Percentiles rank a stretch among this genome's conserved stretches.
These are phyloP conservation scores for Saturnispora gosingensis DNA, from an alignment of 805 yeast species.

Conservation along the genomic window DNA sequence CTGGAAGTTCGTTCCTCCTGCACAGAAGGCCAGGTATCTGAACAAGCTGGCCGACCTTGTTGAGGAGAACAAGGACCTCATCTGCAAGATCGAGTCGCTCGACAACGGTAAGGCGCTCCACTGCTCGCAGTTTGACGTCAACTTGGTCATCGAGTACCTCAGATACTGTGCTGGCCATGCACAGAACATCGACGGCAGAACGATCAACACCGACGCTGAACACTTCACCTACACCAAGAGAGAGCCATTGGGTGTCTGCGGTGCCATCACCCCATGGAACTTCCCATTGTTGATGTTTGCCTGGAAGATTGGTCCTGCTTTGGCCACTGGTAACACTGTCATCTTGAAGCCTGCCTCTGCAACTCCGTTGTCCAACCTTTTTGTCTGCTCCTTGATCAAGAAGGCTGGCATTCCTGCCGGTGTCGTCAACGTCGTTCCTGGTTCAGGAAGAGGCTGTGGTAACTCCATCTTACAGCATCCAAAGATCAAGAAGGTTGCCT, in stretches of 20 bases:
- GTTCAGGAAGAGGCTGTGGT: slow-evolving; percentile 82
- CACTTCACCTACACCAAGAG: slow-evolving; percentile 59
- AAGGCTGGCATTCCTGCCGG: slow-evolving; percentile 91
- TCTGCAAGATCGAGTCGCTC: slow-evolving; percentile 60
- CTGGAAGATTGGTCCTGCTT: slow-evolving; percentile 75
- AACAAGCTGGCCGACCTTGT: slow-evolving; percentile 59
- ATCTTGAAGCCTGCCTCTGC: slow-evolving; percentile 71
- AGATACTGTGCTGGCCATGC: slow-evolving; percentile 69
- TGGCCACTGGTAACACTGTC: slow-evolving; percentile 67
- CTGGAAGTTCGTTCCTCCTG: slow-evolving; percentile 58
- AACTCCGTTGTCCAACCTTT: slow-evolving; percentile 76
- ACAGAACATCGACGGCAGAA: slow-evolving; percentile 58
- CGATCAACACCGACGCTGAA: slow-evolving; percentile 51
- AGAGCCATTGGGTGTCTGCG: slow-evolving; percentile 77
- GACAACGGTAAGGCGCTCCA: slow-evolving; percentile 72
- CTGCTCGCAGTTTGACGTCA: slow-evolving; percentile 60
- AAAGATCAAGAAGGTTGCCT: slow-evolving; percentile 80
- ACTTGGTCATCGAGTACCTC: slow-evolving; percentile 52
- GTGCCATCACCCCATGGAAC: slow-evolving; percentile 81
- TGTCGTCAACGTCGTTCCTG: slow-evolving; percentile 79
- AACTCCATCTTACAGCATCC: slow-evolving; percentile 70
- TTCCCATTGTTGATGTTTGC: slow-evolving; percentile 73
- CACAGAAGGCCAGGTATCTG: slow-evolving; percentile 42
- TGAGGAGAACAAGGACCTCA: slow-evolving; percentile 51
- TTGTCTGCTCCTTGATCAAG: slow-evolving; percentile 54